Evolutionary conservation across 116 monocot species (phyloP).

Genomic region (Trichopus zeylanicus): DNA sequence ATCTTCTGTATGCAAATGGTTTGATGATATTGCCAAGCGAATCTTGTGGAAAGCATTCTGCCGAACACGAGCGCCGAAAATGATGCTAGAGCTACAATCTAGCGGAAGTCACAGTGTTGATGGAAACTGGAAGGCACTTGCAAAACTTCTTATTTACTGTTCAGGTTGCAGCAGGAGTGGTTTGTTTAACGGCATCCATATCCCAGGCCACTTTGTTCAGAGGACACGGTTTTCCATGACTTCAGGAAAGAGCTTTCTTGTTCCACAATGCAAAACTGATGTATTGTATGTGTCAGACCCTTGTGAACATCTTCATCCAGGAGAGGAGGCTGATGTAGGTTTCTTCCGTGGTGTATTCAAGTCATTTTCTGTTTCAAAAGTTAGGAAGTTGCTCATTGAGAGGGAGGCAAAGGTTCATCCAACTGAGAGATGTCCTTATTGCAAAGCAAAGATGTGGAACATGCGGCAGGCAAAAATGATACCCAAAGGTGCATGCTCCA

Average conservation of each 20-base stretch:
- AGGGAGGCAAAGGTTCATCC: slow-evolving; percentile 63
- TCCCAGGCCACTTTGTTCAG: slow-evolving; percentile 87
- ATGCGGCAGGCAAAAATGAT: slow-evolving; percentile 93
- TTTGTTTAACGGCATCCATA: slow-evolving; percentile 46
- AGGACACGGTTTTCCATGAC: slow-evolving; percentile 86
- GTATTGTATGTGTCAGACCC: slow-evolving; percentile 95
- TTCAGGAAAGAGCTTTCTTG: slow-evolving; percentile 90
- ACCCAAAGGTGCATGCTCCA: slow-evolving; percentile 62
- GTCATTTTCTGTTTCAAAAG: slow-evolving; percentile 68
- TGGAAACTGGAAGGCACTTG: slow-evolving; percentile 96
- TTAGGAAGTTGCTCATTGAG: slow-evolving; percentile 74
- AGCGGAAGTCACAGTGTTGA: slow-evolving; percentile 87
- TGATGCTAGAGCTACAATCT: slow-evolving; percentile 93
- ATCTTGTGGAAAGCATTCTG: slow-evolving; percentile 98
- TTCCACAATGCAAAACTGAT: slow-evolving; percentile 71
- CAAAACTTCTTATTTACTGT: slow-evolving; percentile 86
- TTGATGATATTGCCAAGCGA: slow-evolving; percentile 83
- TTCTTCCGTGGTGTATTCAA: slow-evolving; percentile 95
- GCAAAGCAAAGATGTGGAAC: slow-evolving; percentile 93
- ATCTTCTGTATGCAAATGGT: slow-evolving; percentile 96
- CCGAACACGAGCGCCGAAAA: slow-evolving; percentile 78
- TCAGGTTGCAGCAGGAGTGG: slow-evolving; percentile 63
- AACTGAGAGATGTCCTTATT: slow-evolving; percentile 83
- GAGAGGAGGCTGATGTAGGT: slow-evolving; percentile 87
- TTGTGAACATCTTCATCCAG: slow-evolving; percentile 95